Evolutionary conservation across 306 rosid genomes (phyloP).

Genomic region (Clitoria ternatea): DNA sequence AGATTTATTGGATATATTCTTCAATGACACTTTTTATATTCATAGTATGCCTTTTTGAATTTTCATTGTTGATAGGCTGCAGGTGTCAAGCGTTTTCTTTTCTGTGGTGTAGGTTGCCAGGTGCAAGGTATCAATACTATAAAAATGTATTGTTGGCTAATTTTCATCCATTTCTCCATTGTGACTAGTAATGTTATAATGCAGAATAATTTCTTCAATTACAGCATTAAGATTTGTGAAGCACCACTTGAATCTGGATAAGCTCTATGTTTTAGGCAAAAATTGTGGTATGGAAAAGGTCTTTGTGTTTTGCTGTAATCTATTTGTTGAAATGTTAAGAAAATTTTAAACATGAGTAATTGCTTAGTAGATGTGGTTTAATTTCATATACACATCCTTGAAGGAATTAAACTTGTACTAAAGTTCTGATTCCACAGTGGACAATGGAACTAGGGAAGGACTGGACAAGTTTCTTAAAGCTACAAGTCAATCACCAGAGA

Average conservation of each 20-base stretch:
- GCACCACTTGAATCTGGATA: conserved; percentile 85
- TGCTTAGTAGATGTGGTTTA: not conserved
- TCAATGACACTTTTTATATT: not conserved
- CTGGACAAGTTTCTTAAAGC: conserved; percentile 93
- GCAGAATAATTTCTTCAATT: conserved; percentile 94
- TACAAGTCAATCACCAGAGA: conserved; percentile 84
- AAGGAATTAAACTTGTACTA: not conserved
- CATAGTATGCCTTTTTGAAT: conserved; percentile 1
- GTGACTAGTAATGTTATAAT: conserved; percentile 84
- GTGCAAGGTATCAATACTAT: conserved; percentile 67
- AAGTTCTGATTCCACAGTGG: conserved; percentile 56
- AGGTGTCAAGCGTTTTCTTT: conserved; percentile 91
- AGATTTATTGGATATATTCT: not conserved
- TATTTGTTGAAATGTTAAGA: not conserved
- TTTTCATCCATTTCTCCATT: conserved; percentile 40
- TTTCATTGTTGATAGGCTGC: conserved; percentile 67
- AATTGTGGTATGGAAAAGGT: conserved; percentile 71
- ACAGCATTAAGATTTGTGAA: conserved; percentile 98
- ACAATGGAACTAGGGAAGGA: conserved; percentile 90
- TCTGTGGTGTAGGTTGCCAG: conserved; percentile 99
- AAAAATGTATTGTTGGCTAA: conserved; percentile 3
- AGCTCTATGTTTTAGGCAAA: conserved; percentile 94
- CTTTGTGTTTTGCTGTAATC: not conserved
- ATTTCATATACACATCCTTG: not conserved
- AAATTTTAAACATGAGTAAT: not conserved